Evolutionary conservation across 257 asterid species (phyloP).

Genomic region (Solanum pimpinellifolium): DNA sequence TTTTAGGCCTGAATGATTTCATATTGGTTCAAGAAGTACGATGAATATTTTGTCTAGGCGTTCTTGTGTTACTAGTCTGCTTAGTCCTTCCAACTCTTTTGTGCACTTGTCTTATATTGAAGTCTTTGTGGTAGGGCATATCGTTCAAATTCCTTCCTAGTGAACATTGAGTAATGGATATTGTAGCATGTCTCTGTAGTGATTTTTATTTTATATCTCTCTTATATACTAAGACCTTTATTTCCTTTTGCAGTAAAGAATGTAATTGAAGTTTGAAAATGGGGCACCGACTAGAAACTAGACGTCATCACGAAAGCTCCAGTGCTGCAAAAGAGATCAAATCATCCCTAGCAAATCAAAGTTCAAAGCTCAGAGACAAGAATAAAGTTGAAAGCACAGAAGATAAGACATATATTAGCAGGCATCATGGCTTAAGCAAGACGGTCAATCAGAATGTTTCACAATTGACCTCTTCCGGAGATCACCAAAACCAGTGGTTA

Average conservation of each 20-base stretch:
- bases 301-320: slow-evolving; percentile 13
- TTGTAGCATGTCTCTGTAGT: not conserved
- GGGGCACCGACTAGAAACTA: slow-evolving; percentile 21
- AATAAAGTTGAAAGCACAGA: slow-evolving; percentile 18
- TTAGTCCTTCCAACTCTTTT: not conserved
- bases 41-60: not conserved
- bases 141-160: not conserved
- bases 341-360: slow-evolving; percentile 10
- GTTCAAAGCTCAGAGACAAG: slow-evolving; percentile 16
- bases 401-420: slow-evolving; percentile 29
- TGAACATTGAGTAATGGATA: not conserved
- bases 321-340: slow-evolving; percentile 3
- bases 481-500: slow-evolving; percentile 13
- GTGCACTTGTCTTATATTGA: not conserved
- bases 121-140: not conserved
- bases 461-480: slow-evolving; percentile 19
- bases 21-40: not conserved
- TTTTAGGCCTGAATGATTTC: not conserved
- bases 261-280: slow-evolving; percentile 13
- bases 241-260: not conserved
- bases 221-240: not conserved
- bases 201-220: not conserved
- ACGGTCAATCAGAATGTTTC: slow-evolving; percentile 13
- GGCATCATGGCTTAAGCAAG: slow-evolving; percentile 12
- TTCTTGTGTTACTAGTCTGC: not conserved